These are phyloP conservation scores for Exophiala viscosa DNA, from an alignment of 2,329 filamentous ascomycete species.

Conservation along the genomic window DNA sequence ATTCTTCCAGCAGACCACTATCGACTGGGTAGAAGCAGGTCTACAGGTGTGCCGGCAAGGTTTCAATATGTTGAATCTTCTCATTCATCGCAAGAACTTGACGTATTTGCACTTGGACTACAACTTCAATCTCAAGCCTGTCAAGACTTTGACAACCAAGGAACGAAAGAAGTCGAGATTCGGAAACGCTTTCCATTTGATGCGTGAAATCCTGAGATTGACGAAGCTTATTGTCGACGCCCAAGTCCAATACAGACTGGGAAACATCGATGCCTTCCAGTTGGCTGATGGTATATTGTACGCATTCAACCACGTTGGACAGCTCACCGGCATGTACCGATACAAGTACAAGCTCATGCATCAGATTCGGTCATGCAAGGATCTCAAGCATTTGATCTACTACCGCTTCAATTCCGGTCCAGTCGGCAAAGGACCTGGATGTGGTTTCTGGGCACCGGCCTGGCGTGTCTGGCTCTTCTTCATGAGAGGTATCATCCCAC, in stretches of 20 bases:
- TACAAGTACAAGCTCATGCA: slow-evolving; percentile 99
- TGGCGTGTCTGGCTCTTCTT: slow-evolving; percentile 99
- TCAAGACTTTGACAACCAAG: slow-evolving; percentile 97
- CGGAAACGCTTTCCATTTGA: slow-evolving; percentile 97
- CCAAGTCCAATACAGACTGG: slow-evolving; percentile 93
- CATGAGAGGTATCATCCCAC: slow-evolving; percentile 95
- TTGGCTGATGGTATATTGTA: slow-evolving; percentile 98
- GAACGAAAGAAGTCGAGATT: slow-evolving; percentile 99
- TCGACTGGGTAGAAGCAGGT: slow-evolving; percentile 98
- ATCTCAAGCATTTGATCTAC: slow-evolving; percentile 98
- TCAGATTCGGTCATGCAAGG: slow-evolving; percentile 97
- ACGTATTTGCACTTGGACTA: slow-evolving; percentile 98
- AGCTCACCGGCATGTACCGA: slow-evolving; percentile 97
- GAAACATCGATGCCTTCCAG: slow-evolving; percentile 98
- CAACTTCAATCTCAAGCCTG: slow-evolving; percentile 98
- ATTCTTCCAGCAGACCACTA: slow-evolving; percentile 98
- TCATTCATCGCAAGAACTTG: slow-evolving; percentile 97
- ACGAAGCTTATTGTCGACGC: slow-evolving; percentile 98
- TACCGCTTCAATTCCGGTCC: slow-evolving; percentile 97
- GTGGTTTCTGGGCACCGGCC: slow-evolving; percentile 97
- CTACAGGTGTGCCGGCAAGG: slow-evolving; percentile 96
- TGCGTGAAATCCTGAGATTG: slow-evolving; percentile 92
- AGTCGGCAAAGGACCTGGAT: slow-evolving; percentile 94
- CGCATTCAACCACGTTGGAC: slow-evolving; percentile 97
- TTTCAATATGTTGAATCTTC: slow-evolving; percentile 97